Evolutionary conservation across 371 early-diverging fungal genomes (phyloP), one percentile per base, ranked within the genome.

Genomic region (Mortierella sp.): DNA sequence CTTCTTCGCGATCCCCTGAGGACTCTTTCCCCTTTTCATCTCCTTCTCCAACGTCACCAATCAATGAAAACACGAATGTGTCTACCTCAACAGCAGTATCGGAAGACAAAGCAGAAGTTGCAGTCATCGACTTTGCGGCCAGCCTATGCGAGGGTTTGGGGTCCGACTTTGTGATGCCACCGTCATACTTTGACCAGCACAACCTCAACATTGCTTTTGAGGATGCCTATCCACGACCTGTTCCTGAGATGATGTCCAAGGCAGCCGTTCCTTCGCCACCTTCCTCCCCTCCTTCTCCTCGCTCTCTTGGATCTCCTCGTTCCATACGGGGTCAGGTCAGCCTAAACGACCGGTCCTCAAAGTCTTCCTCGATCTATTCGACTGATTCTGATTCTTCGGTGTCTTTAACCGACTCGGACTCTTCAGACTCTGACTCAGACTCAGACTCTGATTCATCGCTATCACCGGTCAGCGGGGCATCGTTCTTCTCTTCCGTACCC

Each of bases 401-500:
- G 4, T 76, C 76, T 3, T 68, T 52, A 4, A 39, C 19, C 10
- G 64, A 67, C 11, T 74, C 74, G 39, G 72, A 44, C 31, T 40
- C 45, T 7, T 68, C 68, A n/a, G 64, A 39, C 5, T 68, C 74
- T 31, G 50, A 58, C 14, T 68, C 68, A n/a, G 64, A 39, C 5
- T 68, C 74, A 6, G 63, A 39, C 19, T 50, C 58, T 1, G 68
- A 68, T 11, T 72, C 72, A 1, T 70, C 81, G 64, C 26, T 68
- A 6, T 77, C 77, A 16, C 74, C 82, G 13, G 71, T 68, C 44
- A 64, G 68, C 39, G 82, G 74, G 9, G 71, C 71, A 1, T 73
- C 70, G 13, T 76, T 76, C 53, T 76, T 76, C 58, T 73, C 81
- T 3, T 39, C 76, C 24, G 34, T 52, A 6, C 73, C 72, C 3